phyloP scores from a whole-genome alignment of 176 grass and related monocot genomes.

The Zea mays region DNA sequence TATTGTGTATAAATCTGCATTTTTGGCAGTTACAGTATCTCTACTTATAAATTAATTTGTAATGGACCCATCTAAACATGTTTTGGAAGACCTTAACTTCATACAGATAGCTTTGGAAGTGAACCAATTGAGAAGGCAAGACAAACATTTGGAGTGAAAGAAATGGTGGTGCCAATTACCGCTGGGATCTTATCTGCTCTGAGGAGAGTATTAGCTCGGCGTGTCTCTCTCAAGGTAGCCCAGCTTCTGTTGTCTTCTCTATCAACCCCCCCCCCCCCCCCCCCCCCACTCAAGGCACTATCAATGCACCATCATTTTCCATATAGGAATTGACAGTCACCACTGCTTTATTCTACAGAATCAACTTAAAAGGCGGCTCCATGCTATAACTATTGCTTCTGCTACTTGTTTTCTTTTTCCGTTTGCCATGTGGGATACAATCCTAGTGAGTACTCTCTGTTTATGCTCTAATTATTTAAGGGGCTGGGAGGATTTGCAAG shows the following conservation, averaged over 20 bases:
- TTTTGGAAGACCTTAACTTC: conserved; percentile 55
- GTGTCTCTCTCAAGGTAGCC: conserved; percentile 89
- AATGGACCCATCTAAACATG: neutral
- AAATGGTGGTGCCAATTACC: conserved; percentile 74
- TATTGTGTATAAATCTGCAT: conserved; percentile 9
- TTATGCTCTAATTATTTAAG: conserved; percentile 27
- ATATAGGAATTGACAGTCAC: conserved; percentile 31
- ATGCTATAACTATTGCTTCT: conserved; percentile 91
- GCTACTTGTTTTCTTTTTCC: conserved; percentile 99
- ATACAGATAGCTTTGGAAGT: conserved; percentile 81
- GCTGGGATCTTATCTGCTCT: conserved; percentile 95
- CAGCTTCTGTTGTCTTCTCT: conserved; percentile 15
- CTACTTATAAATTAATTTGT: conserved; percentile 3
- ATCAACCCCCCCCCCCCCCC: neutral
- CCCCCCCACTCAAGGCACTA: neutral
- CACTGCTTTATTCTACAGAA: conserved; percentile 55
- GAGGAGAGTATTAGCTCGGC: conserved; percentile 89
- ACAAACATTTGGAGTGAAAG: conserved; percentile 66
- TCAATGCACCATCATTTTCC: neutral
- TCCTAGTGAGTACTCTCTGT: conserved; percentile 64
- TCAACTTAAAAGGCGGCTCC: conserved; percentile 95
- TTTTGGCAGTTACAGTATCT: neutral
- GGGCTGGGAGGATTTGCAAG: conserved; percentile 9
- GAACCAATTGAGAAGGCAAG: conserved; percentile 58
- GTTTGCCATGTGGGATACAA: conserved; percentile 98